Evolutionary conservation across 495 filamentous ascomycete genomes (phyloP).

Genomic region (Neurospora pannonica): DNA sequence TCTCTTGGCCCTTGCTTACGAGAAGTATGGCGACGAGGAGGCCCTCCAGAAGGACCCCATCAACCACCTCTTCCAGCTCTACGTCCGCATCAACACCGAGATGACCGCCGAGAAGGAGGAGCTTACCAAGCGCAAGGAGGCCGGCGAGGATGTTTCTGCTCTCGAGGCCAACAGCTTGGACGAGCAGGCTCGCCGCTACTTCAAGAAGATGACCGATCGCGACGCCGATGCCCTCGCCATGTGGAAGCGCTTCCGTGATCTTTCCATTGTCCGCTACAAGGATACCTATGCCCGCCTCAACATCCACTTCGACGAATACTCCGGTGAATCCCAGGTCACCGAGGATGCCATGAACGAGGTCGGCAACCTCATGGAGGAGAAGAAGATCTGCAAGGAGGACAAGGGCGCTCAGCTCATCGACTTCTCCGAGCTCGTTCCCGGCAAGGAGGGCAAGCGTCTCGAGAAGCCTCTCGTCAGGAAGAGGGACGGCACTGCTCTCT

Average conservation of each 20-base stretch:
- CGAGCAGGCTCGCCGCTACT: slow-evolving; percentile 63
- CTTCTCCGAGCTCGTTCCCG: slow-evolving; percentile 62
- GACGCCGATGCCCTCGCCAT: slow-evolving; percentile 64
- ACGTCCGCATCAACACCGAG: slow-evolving; percentile 52
- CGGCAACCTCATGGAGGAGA: slow-evolving; percentile 56
- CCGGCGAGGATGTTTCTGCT: slow-evolving; percentile 40
- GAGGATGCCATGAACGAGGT: slow-evolving; percentile 69
- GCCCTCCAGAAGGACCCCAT: slow-evolving; percentile 48
- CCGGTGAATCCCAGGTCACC: slow-evolving; percentile 85
- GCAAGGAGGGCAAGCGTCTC: slow-evolving; percentile 48
- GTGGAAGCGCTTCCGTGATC: slow-evolving; percentile 82
- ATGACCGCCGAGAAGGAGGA: slow-evolving; percentile 47
- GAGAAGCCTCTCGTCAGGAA: slow-evolving; percentile 48
- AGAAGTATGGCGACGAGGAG: slow-evolving; percentile 51
- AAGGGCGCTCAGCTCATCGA: slow-evolving; percentile 86
- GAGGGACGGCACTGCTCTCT: slow-evolving; percentile 53
- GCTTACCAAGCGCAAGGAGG: slow-evolving; percentile 35
- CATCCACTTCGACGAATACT: slow-evolving; percentile 90
- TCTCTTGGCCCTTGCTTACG: slow-evolving; percentile 49
- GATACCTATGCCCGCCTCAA: slow-evolving; percentile 44
- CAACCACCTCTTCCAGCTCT: slow-evolving; percentile 55
- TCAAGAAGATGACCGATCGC: slow-evolving; percentile 83
- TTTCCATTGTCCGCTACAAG: slow-evolving; percentile 81
- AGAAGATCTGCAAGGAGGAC: slow-evolving; percentile 67
- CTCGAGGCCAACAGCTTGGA: slow-evolving; percentile 47